Conservation (phyloP, 371 early-diverging fungal species). For the Apophysomyces ossiformis region DNA sequence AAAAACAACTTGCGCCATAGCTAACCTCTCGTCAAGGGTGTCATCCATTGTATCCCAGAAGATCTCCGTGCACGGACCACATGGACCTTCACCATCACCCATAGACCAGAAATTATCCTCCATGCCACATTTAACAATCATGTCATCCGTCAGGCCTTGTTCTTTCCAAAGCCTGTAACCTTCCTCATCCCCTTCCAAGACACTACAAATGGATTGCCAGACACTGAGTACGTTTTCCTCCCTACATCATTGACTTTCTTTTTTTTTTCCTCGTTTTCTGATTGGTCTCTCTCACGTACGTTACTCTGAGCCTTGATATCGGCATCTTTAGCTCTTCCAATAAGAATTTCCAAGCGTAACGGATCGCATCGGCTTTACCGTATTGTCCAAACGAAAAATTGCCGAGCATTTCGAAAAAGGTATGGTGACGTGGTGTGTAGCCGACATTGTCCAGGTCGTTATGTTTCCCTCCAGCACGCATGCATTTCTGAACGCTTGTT, state of each 20-base stretch:
- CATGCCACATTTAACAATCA: slow-evolving; percentile 61
- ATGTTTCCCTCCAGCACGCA: slow-evolving; percentile 84
- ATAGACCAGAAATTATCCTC: slow-evolving; percentile 86
- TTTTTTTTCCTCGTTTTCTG: background rate
- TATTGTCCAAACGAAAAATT: slow-evolving; percentile 82
- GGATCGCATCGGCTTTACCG: slow-evolving; percentile 64
- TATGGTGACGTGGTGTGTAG: slow-evolving; percentile 79
- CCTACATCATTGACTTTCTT: background rate
- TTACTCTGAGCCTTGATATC: slow-evolving; percentile 64
- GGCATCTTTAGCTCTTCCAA: slow-evolving; percentile 68
- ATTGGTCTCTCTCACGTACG: slow-evolving; percentile 35
- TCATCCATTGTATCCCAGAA: slow-evolving; percentile 76
- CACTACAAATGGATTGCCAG: slow-evolving; percentile 34
- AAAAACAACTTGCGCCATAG: too few species aligned
- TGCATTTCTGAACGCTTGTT: slow-evolving; percentile 74
- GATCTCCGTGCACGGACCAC: slow-evolving; percentile 84
- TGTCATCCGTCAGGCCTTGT: slow-evolving; percentile 63
- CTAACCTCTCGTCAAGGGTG: slow-evolving; percentile 40
- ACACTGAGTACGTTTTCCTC: too few species aligned
- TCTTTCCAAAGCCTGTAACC: slow-evolving; percentile 68
- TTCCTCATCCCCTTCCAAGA: slow-evolving; percentile 70
- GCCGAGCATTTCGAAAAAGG: slow-evolving; percentile 88
- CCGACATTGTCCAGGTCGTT: slow-evolving; percentile 87
- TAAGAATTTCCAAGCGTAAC: slow-evolving; percentile 75
- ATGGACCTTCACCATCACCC: slow-evolving; percentile 86